Conservation (phyloP, 1,284 basidiomycete species). For the Agaricales sp. region DNA sequence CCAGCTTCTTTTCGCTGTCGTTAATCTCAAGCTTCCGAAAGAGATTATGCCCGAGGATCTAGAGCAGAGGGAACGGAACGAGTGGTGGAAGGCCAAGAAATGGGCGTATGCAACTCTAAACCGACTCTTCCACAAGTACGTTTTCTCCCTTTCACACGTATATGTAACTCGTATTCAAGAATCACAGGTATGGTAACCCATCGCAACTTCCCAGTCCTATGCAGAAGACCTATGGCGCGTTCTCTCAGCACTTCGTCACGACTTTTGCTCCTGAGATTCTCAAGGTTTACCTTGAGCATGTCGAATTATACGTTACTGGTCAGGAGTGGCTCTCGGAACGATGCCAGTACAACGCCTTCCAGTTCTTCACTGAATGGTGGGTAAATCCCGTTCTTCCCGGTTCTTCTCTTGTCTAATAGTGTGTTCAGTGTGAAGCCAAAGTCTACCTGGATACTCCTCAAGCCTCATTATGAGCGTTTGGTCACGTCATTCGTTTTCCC, state of each 20-base stretch:
- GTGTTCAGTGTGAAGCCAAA: constrained; percentile 72
- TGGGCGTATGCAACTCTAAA: constrained; percentile 77
- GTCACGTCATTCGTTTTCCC: constrained; percentile 76
- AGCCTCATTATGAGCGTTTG: constrained; percentile 69
- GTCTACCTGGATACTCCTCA: constrained; percentile 75
- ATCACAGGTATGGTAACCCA: constrained; percentile 66
- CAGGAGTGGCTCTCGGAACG: constrained; percentile 75
- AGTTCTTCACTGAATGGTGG: constrained; percentile 80
- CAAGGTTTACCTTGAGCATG: constrained; percentile 67
- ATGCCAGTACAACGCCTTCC: constrained; percentile 71
- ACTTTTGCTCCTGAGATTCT: constrained; percentile 80
- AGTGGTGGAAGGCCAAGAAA: constrained; percentile 88
- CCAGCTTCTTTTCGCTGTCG: constrained; percentile 65
- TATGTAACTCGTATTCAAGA: neutral
- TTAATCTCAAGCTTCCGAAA: constrained; percentile 57
- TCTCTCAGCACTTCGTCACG: constrained; percentile 70
- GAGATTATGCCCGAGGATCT: constrained; percentile 59
- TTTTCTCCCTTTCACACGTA: constrained; percentile 1
- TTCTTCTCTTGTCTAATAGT: neutral
- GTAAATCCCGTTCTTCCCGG: constrained; percentile 15
- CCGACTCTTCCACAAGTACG: constrained; percentile 62
- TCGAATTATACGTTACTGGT: constrained; percentile 60
- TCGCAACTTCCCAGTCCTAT: constrained; percentile 69
- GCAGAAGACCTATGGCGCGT: constrained; percentile 57
- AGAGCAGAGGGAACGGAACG: constrained; percentile 64